A percentile compares a stretch with the other conserved stretches of the same genome.
Conservation (phyloP, 176 grass and related monocot species). For the Rhynchospora tenuis region DNA sequence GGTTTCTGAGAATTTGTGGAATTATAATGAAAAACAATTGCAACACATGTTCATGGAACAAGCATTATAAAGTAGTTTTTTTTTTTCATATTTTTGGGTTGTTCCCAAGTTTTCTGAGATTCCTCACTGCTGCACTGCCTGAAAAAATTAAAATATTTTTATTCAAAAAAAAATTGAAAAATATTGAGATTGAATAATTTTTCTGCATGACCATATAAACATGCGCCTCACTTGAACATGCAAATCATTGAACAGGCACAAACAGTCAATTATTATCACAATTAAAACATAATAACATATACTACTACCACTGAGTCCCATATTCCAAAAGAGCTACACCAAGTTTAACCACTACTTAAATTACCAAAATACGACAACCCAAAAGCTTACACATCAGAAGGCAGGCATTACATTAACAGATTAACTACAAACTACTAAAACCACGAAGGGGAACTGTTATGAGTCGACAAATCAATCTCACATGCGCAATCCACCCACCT, state of each 20-base stretch:
- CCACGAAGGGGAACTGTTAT: constrained; percentile 6
- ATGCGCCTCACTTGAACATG: neutral
- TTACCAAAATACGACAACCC: neutral
- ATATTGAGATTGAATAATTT: neutral
- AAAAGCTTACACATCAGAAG: constrained; percentile 1
- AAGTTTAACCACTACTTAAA: neutral
- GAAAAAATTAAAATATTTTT: no score
- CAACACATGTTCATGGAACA: neutral
- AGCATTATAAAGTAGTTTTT: neutral
- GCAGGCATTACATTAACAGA: neutral
- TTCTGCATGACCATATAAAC: neutral
- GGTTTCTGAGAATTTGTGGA: neutral
- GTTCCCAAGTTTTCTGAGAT: neutral
- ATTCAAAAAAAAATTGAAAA: no score
- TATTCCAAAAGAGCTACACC: neutral
- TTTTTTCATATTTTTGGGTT: no score
- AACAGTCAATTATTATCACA: neutral
- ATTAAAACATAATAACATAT: neutral
- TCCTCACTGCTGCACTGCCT: neutral
- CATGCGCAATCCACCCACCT: constrained; percentile 5
- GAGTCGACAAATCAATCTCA: constrained; percentile 22
- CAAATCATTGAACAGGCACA: neutral
- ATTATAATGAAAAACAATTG: neutral
- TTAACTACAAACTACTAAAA: constrained; percentile 5
- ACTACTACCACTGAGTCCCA: neutral